Conservation (phyloP, 345 rosid genomes). For the Salix koriyanagi region DNA sequence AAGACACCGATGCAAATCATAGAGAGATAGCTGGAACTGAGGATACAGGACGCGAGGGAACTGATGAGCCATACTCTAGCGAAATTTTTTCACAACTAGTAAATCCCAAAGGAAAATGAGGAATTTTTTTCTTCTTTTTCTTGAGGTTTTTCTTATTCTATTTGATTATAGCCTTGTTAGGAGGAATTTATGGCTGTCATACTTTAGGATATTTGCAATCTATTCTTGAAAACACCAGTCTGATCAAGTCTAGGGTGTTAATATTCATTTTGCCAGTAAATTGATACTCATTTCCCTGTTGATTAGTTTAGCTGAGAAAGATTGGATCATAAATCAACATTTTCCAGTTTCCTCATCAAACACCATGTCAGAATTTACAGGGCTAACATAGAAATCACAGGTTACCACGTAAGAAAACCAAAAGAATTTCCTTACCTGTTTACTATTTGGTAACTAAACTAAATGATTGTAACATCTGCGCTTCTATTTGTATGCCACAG, state of each 20-base stretch:
- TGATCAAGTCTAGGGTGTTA: neutral
- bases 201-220: neutral
- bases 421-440: too few relatives aligned
- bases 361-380: neutral
- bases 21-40: slow-evolving; percentile 9
- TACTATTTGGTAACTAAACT: neutral
- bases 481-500: neutral
- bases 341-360: neutral
- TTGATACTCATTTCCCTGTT: too few relatives aligned
- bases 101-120: slow-evolving; percentile 43
- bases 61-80: slow-evolving; percentile 1
- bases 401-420: neutral
- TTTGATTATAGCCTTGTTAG: neutral
- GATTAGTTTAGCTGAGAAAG: neutral
- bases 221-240: neutral
- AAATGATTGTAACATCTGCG: neutral
- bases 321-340: neutral
- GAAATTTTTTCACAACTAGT: slow-evolving; percentile 34
- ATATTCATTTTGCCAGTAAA: neutral
- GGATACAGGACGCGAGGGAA: slow-evolving; percentile 23
- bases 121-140: neutral
- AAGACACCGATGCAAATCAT: slow-evolving; percentile 10
- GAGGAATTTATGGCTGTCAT: neutral
- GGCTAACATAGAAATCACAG: neutral
- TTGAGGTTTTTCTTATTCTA: neutral